Evolutionary conservation across 2,329 filamentous ascomycete species (phyloP).

Genomic region (Colletotrichum aenigma): DNA sequence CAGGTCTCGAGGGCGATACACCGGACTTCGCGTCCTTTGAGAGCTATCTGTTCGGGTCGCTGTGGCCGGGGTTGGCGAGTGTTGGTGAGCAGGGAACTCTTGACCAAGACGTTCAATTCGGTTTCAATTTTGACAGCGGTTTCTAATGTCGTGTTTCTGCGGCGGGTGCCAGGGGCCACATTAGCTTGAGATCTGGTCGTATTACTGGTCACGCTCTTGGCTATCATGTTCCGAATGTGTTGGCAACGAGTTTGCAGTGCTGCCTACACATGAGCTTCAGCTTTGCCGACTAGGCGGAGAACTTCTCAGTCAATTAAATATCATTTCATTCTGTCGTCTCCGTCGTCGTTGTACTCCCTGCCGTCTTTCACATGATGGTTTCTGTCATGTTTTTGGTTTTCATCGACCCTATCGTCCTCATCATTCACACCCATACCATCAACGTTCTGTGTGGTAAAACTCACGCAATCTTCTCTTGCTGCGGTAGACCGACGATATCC

Average conservation of each 20-base stretch:
- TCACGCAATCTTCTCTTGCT: not conserved
- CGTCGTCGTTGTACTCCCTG: rapidly evolving
- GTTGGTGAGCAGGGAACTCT: not conserved
- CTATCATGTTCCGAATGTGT: not conserved
- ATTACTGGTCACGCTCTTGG: not conserved
- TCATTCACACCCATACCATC: not conserved
- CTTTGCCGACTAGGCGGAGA: not conserved
- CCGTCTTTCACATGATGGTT: not conserved
- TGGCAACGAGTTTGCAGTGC: not conserved
- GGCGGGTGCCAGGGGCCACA: not conserved
- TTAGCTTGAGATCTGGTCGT: not conserved
- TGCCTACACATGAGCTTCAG: not conserved
- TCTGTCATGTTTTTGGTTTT: not conserved
- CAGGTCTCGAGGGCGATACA: not conserved
- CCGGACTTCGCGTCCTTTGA: not conserved
- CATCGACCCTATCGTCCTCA: not conserved
- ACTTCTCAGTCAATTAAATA: not conserved
- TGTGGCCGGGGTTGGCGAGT: not conserved
- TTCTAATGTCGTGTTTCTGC: not conserved
- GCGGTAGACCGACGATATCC: not conserved
- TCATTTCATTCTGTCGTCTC: rapidly evolving
- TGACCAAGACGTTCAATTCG: not conserved
- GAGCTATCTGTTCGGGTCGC: not conserved
- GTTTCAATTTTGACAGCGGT: not conserved
- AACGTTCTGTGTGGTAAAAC: not conserved